A percentile compares a stretch with the other conserved stretches of the same genome.
Evolutionary conservation across 176 grass and related monocot genomes (phyloP).

Genomic region (Lolium rigidum): DNA sequence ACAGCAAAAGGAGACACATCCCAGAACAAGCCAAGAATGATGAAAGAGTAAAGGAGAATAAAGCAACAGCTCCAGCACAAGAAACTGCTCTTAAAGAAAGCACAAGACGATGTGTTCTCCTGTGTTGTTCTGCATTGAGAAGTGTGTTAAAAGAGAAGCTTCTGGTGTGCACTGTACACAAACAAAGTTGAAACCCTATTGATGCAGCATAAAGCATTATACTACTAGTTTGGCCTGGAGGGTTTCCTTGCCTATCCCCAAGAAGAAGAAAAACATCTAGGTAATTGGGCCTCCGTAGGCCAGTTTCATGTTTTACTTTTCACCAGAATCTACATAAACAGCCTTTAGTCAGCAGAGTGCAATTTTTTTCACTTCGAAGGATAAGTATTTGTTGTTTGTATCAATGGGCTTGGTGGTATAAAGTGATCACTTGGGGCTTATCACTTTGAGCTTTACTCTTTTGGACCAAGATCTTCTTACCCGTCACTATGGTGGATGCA

Average conservation of each 20-base stretch:
- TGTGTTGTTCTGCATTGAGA: slow-evolving; percentile 27
- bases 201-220: slow-evolving; percentile 8
- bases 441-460: slow-evolving; percentile 54
- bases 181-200: slow-evolving; percentile 8
- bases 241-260: slow-evolving; percentile 2
- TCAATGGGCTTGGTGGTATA: slow-evolving; percentile 23
- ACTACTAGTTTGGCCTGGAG: not conserved
- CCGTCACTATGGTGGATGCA: slow-evolving; percentile 15
- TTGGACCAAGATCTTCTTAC: slow-evolving; percentile 45
- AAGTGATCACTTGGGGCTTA: slow-evolving; percentile 28
- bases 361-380: not conserved
- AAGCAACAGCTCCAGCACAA: slow-evolving; percentile 50
- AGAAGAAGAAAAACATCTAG: not conserved
- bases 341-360: not conserved
- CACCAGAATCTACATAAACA: slow-evolving; percentile 11
- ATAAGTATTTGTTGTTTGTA: not conserved
- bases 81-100: slow-evolving; percentile 39
- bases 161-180: not conserved
- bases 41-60: slow-evolving; percentile 49
- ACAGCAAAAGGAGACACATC: slow-evolving; percentile 19
- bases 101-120: slow-evolving; percentile 7
- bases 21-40: slow-evolving; percentile 50
- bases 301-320: not conserved
- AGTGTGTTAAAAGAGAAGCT: slow-evolving; percentile 43
- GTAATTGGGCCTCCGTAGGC: not conserved